Conservation (phyloP, 2,329 filamentous ascomycete genomes). For the Teratosphaeria nubilosa region DNA sequence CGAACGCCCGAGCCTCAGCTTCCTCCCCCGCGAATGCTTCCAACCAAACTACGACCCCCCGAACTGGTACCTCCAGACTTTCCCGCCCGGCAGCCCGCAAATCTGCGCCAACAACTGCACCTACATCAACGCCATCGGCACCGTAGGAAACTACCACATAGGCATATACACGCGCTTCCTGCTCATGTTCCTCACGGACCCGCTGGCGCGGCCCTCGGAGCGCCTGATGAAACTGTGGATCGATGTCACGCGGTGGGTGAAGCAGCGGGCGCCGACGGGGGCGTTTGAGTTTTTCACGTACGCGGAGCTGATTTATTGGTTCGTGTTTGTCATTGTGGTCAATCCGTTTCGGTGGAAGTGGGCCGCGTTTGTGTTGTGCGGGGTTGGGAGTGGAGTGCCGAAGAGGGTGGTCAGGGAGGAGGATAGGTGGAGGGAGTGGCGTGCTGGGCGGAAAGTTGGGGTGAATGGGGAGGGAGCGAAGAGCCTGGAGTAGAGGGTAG, state of each 20-base stretch:
- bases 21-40: slow-evolving; percentile 66
- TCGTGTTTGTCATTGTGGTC: slow-evolving; percentile 63
- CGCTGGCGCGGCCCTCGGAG: slow-evolving; percentile 58
- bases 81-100: slow-evolving; percentile 62
- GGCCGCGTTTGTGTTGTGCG: slow-evolving; percentile 73
- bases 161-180: slow-evolving; percentile 80
- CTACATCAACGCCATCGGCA: slow-evolving; percentile 69
- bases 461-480: background rate
- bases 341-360: slow-evolving; percentile 90
- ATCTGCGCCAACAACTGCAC: slow-evolving; percentile 78
- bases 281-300: slow-evolving; percentile 90
- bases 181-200: slow-evolving; percentile 77
- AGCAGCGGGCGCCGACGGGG: slow-evolving; percentile 56
- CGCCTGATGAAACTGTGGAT: slow-evolving; percentile 81
- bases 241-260: slow-evolving; percentile 67
- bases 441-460: background rate
- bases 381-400: slow-evolving; percentile 58
- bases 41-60: slow-evolving; percentile 64
- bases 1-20: slow-evolving; percentile 60
- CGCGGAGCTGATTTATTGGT: slow-evolving; percentile 76
- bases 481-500: background rate
- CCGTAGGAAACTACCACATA: slow-evolving; percentile 80
- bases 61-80: slow-evolving; percentile 83
- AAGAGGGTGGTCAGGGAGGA: slow-evolving; percentile 57
- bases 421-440: slow-evolving; percentile 45